Evolutionary conservation across 495 filamentous ascomycete genomes (phyloP).

Genomic region (Amniculicola lignicola): DNA sequence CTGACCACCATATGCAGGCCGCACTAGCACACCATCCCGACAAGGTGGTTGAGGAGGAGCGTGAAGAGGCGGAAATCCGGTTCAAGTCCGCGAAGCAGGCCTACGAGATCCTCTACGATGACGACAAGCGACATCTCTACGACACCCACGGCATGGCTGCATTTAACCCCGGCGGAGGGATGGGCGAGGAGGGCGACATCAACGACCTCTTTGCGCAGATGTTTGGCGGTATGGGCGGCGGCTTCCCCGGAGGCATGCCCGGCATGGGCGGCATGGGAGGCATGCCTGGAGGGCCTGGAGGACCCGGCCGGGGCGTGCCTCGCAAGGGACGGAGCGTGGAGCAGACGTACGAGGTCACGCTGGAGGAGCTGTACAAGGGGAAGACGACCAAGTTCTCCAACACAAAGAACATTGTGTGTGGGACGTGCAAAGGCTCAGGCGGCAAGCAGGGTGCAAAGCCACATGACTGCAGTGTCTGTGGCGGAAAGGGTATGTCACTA

Average conservation of each 20-base stretch:
- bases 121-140: constrained; percentile 86
- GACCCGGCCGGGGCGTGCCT: constrained; percentile 53
- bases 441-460: constrained; percentile 90
- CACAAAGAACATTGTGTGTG: constrained; percentile 88
- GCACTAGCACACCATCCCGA: constrained; percentile 89
- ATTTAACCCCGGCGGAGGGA: constrained; percentile 67
- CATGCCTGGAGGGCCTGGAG: constrained; percentile 40
- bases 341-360: constrained; percentile 80
- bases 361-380: constrained; percentile 96
- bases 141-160: constrained; percentile 92
- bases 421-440: constrained; percentile 79
- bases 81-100: constrained; percentile 92
- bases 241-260: constrained; percentile 51
- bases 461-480: constrained; percentile 78
- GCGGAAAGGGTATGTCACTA: constrained; percentile 57
- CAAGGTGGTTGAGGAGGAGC: constrained; percentile 86
- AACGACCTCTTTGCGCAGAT: constrained; percentile 91
- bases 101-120: constrained; percentile 96
- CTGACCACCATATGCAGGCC: constrained; percentile 55
- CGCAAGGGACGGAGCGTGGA: constrained; percentile 78
- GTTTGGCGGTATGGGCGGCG: constrained; percentile 63
- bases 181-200: constrained; percentile 68
- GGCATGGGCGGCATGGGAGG: constrained; percentile 57
- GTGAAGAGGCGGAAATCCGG: constrained; percentile 75
- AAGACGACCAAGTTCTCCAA: constrained; percentile 95